These are phyloP conservation scores for Solanum etuberosum DNA, from an alignment of 257 asterid species.

Conservation along the genomic window DNA sequence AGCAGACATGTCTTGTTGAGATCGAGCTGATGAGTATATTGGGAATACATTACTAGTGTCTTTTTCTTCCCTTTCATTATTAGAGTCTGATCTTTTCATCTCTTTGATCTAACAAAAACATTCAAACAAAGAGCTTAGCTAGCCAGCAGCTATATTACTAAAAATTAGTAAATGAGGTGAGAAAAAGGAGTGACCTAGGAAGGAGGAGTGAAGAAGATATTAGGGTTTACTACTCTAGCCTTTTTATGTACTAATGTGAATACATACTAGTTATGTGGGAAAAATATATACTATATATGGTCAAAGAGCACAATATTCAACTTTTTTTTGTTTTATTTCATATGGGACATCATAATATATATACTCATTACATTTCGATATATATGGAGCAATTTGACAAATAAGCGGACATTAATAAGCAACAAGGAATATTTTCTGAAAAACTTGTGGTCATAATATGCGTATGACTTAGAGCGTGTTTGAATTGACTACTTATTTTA, in stretches of 20 bases:
- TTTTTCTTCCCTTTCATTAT: slow-evolving; percentile 22
- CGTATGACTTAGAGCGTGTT: not conserved
- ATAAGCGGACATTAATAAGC: not conserved
- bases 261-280: not conserved
- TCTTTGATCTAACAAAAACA: slow-evolving; percentile 14
- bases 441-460: not conserved
- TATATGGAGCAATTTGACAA: not conserved
- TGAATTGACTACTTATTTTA: not conserved
- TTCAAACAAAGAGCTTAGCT: not conserved
- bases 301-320: not conserved
- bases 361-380: not conserved
- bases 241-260: not conserved
- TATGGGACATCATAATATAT: not conserved
- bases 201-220: not conserved
- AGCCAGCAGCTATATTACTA: not conserved
- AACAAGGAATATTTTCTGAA: not conserved
- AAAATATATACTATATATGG: not conserved
- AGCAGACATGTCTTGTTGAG: slow-evolving; percentile 73
- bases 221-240: slow-evolving; percentile 5
- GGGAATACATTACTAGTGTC: slow-evolving; percentile 7
- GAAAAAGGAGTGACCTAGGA: not conserved
- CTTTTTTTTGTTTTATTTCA: not conserved
- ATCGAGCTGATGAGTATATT: slow-evolving; percentile 39
- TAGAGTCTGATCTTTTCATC: slow-evolving; percentile 40
- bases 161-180: not conserved